These are phyloP conservation scores for Paraphaeosphaeria sporulosa DNA, from an alignment of 2,329 filamentous ascomycete genomes.

Conservation along the genomic window DNA sequence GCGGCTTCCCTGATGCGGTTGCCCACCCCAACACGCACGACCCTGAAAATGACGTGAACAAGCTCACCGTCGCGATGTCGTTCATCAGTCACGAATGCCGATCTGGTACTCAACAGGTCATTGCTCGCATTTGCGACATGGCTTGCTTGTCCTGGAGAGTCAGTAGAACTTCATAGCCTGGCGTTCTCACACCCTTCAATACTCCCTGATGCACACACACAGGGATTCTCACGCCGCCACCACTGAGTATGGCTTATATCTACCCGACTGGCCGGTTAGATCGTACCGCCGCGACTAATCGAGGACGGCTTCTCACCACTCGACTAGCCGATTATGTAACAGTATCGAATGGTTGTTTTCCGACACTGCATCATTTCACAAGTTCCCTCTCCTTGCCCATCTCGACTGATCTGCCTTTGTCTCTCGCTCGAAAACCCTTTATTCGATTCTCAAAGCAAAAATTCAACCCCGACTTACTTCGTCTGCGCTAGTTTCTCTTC, in stretches of 20 bases:
- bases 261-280: constrained; percentile 2
- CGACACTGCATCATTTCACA: constrained; percentile 25
- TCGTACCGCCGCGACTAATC: background rate
- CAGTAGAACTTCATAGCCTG: constrained; percentile 29
- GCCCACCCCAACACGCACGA: constrained; percentile 36
- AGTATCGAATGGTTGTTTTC: constrained; percentile 17
- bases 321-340: constrained; percentile 18
- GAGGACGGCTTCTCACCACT: background rate
- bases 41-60: constrained; percentile 49
- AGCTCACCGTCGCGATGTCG: constrained; percentile 57
- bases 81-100: constrained; percentile 58
- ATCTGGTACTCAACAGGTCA: constrained; percentile 56
- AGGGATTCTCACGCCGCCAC: background rate
- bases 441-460: constrained; percentile 6
- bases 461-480: constrained; percentile 13
- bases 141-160: constrained; percentile 54
- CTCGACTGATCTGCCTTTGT: constrained; percentile 15
- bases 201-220: background rate
- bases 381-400: constrained; percentile 19
- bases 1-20: constrained; percentile 54
- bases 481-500: constrained; percentile 16
- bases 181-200: background rate
- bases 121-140: constrained; percentile 59
- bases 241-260: too few relatives aligned
- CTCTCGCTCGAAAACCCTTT: constrained; percentile 17